A percentile compares a stretch with the other conserved stretches of the same genome.
Conservation (phyloP, 2,329 filamentous ascomycete genomes). For the Verticillium isaacii region DNA sequence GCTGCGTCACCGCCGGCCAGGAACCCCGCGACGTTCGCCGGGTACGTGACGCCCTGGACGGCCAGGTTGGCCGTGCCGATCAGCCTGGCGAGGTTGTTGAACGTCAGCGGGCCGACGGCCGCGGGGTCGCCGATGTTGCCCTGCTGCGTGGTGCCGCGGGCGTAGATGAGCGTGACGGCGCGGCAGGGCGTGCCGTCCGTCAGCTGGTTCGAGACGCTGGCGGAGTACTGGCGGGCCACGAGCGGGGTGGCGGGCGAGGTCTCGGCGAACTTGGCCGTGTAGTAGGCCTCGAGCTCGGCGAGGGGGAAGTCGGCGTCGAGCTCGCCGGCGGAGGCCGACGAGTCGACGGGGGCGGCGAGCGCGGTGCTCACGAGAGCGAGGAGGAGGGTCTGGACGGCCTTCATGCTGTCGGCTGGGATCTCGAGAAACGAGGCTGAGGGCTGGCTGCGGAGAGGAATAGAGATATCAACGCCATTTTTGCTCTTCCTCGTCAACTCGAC, state of each 20-base stretch:
- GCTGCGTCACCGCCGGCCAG: slow-evolving; percentile 36
- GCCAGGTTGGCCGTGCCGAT: slow-evolving; percentile 39
- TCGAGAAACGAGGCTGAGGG: background rate
- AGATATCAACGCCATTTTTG: background rate
- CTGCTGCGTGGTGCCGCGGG: slow-evolving; percentile 47
- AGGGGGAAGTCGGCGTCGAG: slow-evolving; percentile 5
- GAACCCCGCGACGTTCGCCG: slow-evolving; percentile 39
- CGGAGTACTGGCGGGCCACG: slow-evolving; percentile 7
- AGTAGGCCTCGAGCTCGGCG: slow-evolving; percentile 12
- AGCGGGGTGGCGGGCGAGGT: background rate
- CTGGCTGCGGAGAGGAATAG: background rate
- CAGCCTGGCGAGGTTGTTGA: slow-evolving; percentile 33
- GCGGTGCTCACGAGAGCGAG: slow-evolving; percentile 6
- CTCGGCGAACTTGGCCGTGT: slow-evolving; percentile 1
- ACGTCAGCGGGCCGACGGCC: slow-evolving; percentile 41
- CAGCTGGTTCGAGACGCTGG: slow-evolving; percentile 12
- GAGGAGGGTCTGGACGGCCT: slow-evolving; percentile 7
- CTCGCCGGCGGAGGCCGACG: slow-evolving; percentile 1
- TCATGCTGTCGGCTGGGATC: slow-evolving; percentile 3
- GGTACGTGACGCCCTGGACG: slow-evolving; percentile 51
- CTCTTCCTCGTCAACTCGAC: background rate
- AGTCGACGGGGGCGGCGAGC: background rate
- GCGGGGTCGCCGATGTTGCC: slow-evolving; percentile 46
- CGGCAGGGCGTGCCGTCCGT: slow-evolving; percentile 27
- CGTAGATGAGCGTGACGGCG: slow-evolving; percentile 48